phyloP scores from a whole-genome alignment of 495 filamentous ascomycete species.

The Pyrenopolyporus hunteri region DNA sequence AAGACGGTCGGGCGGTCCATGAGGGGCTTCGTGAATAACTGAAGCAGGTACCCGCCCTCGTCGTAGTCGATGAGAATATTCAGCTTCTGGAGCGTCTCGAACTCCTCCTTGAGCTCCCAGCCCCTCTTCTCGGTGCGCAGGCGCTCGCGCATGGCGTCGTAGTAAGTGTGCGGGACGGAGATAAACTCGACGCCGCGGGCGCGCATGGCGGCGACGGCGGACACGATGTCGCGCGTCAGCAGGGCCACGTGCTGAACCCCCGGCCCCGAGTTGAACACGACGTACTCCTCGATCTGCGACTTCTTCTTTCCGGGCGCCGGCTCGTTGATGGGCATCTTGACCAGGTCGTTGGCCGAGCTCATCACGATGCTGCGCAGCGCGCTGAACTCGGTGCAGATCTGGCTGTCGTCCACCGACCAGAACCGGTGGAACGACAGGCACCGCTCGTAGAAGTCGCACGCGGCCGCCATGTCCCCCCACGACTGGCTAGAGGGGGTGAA shows the following conservation, averaged over 20 bases:
- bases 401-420: conserved; percentile 88
- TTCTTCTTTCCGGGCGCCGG: conserved; percentile 84
- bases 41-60: conserved; percentile 81
- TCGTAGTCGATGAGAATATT: conserved; percentile 93
- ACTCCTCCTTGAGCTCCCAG: conserved; percentile 72
- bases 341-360: conserved; percentile 73
- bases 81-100: conserved; percentile 70
- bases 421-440: conserved; percentile 92
- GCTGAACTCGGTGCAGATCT: conserved; percentile 88
- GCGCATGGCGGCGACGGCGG: conserved; percentile 73
- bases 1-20: conserved; percentile 95
- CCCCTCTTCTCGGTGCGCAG: conserved; percentile 59
- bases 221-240: conserved; percentile 76
- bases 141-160: conserved; percentile 72
- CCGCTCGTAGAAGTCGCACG: conserved; percentile 88
- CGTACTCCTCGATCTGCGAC: conserved; percentile 92
- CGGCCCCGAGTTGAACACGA: conserved; percentile 82
- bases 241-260: conserved; percentile 94
- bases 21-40: conserved; percentile 88
- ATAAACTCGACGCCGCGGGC: conserved; percentile 89
- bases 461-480: conserved; percentile 84
- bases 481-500: conserved; percentile 59
- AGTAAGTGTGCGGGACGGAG: conserved; percentile 80
- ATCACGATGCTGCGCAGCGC: conserved; percentile 86
- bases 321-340: conserved; percentile 99